Conservation (phyloP, 176 grass and related monocot species). For the Tuctoria greenei region DNA sequence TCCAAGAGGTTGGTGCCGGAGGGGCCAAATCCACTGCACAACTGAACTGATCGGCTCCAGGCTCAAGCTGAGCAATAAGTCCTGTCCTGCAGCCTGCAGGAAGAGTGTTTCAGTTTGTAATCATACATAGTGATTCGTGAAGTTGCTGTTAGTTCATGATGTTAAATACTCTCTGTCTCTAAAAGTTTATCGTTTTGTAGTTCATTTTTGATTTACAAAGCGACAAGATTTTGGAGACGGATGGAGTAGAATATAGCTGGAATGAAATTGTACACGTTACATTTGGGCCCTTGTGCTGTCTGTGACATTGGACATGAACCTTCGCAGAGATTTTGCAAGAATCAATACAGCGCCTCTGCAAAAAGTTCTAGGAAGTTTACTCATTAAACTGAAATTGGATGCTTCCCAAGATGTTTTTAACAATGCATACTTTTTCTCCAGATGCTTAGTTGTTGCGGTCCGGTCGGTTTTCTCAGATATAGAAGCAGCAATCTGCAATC, state of each 20-base stretch:
- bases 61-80: background rate
- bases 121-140: background rate
- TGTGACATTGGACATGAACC: background rate
- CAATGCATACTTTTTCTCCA: background rate
- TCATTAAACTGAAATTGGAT: background rate
- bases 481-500: background rate
- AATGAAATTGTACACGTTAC: background rate
- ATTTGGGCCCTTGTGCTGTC: background rate
- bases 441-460: background rate
- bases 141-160: background rate
- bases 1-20: conserved; percentile 75
- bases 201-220: no score
- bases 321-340: background rate
- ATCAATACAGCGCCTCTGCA: background rate
- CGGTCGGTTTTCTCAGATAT: background rate
- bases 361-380: background rate
- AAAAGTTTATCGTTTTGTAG: no score
- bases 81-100: background rate
- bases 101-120: background rate
- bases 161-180: no score
- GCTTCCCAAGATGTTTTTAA: background rate
- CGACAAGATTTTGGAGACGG: no score
- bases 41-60: conserved; percentile 57
- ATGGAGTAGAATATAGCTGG: background rate
- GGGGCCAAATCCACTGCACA: conserved; percentile 83